Evolutionary conservation across 805 yeast species (phyloP), one percentile per base, ranked within the genome.

Genomic region (Nakazawaea siamensis): DNA sequence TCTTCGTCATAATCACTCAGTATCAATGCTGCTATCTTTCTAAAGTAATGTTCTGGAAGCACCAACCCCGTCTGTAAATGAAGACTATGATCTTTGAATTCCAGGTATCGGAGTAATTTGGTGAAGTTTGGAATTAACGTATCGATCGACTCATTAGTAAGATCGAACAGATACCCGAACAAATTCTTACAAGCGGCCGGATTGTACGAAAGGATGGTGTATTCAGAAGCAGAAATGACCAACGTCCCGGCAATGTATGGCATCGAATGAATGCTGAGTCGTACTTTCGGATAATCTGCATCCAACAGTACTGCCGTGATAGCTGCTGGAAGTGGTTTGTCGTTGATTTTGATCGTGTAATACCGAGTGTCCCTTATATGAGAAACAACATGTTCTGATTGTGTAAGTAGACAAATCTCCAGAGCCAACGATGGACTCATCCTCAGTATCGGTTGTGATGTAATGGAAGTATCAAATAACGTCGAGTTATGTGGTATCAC

Each of bases 211-310:
- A 82, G 52, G 25, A 86, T 64, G 6, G 62, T 57, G 44, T 64
- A 69, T 30, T 55, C 54, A 18, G 52, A 52, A 1, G 78, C 63
- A 32, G 80, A 75, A 11, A 86, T 61, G 10, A 84, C 77, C 48
- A 86, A 77, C 18, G 84, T 72, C 27, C 96, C 96, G 1, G 95
- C 92, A 46, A 85, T 82, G 54, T 84, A 83, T 0, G 95, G 95
- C 46, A 85, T 56, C 4, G 88, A 67, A 49, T 82, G 88, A 14
- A 85, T 67, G 44, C 81, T 79, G 37, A 84, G 50, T 47, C 80
- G 72, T 15, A 77, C 52, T 16, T 50, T 51, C 2, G 62, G 44
- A 26, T 30, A 32, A 13, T 42, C 42, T 12, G 64, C 60, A 25
- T 62, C 66, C 10, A 10, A 10, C 34, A 67, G 64, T 34, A 74